Conservation (phyloP, 176 grass and related monocot species). For the Oryza longistaminata region DNA sequence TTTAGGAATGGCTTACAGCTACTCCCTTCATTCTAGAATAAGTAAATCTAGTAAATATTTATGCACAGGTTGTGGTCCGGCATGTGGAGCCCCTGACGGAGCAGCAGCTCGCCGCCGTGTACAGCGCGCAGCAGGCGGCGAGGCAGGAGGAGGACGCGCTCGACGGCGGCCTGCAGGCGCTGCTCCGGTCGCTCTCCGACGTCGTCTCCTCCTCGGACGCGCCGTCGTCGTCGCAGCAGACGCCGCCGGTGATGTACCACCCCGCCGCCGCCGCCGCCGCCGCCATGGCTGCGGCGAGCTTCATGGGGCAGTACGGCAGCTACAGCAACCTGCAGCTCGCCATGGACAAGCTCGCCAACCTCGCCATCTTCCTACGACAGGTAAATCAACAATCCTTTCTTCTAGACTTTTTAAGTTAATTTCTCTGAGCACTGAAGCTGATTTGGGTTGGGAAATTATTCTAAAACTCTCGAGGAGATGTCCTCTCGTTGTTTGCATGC, state of each 20-base stretch:
- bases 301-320: slow-evolving; percentile 13
- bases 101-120: slow-evolving; percentile 47
- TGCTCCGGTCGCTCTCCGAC: slow-evolving; percentile 53
- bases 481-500: too few species aligned
- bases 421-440: neutral
- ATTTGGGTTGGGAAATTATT: too few species aligned
- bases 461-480: too few species aligned
- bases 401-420: too few species aligned
- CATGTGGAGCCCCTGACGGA: slow-evolving; percentile 57
- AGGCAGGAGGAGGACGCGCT: slow-evolving; percentile 51
- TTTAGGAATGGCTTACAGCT: too few species aligned
- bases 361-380: slow-evolving; percentile 48
- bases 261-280: slow-evolving; percentile 1
- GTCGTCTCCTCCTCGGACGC: slow-evolving; percentile 44
- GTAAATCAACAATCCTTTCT: neutral
- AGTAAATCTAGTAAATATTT: too few species aligned
- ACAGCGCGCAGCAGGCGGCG: slow-evolving; percentile 46
- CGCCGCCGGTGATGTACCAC: slow-evolving; percentile 22
- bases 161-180: slow-evolving; percentile 42
- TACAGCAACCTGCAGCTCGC: slow-evolving; percentile 48
- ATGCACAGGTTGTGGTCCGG: slow-evolving; percentile 38
- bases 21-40: too few species aligned
- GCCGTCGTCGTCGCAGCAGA: neutral
- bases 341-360: slow-evolving; percentile 49
- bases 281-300: slow-evolving; percentile 32